These are phyloP conservation scores for Pleurotus salmoneostramineus DNA, from an alignment of 768 basidiomycete genomes.

Conservation along the genomic window DNA sequence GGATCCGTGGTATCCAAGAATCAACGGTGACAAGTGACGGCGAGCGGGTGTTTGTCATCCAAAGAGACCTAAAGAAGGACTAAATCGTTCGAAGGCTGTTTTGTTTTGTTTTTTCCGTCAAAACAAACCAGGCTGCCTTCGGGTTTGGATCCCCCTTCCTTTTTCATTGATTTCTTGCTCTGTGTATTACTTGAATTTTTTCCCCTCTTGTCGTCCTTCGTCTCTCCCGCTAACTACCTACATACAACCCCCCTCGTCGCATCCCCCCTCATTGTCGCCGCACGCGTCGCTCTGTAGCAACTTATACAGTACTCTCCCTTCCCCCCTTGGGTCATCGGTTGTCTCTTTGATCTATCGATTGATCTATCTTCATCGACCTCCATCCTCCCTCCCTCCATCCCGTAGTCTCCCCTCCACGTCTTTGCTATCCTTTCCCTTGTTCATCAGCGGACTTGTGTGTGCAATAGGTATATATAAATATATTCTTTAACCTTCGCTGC, in stretches of 20 bases:
- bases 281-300: not conserved
- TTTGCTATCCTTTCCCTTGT: not conserved
- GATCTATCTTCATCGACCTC: too few species aligned
- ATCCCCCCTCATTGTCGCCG: not conserved
- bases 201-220: too few species aligned
- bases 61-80: conserved; percentile 83
- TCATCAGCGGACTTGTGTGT: conserved; percentile 7
- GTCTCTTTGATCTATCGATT: too few species aligned
- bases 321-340: too few species aligned
- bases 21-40: conserved; percentile 56
- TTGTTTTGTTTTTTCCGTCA: not conserved
- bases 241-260: not conserved
- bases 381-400: not conserved
- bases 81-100: conserved; percentile 21
- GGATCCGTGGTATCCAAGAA: conserved; percentile 57
- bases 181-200: too few species aligned
- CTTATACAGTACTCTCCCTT: not conserved
- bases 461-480: conserved; percentile 5
- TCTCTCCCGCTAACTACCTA: not conserved
- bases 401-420: not conserved
- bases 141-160: too few species aligned
- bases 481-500: not conserved
- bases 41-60: conserved; percentile 73
- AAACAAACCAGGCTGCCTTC: not conserved
- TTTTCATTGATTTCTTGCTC: too few species aligned